Base-by-base conservation (phyloP, 495 filamentous ascomycete species). In the Geoglossum glabrum region DNA sequence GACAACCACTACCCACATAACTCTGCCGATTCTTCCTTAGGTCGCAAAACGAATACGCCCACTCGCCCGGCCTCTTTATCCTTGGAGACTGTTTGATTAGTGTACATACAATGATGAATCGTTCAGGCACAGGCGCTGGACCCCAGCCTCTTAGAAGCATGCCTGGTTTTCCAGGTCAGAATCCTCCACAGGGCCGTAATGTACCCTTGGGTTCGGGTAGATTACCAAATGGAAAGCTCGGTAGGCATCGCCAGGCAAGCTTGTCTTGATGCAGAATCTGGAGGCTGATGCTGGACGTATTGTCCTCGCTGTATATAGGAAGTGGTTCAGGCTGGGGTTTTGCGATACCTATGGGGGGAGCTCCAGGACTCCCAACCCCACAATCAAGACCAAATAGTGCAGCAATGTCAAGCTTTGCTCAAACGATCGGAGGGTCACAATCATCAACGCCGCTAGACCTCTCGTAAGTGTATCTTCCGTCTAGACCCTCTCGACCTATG, bases 351-450 rank as follows among this genome's bases (percentile, higher is more conserved):
- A 82, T 87, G 74, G 80, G 83, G 51, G 79, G 79, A 62, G 76
- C 79, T 61, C 73, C 77, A 56, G 76, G 76, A 56, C 69, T 82
- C 55, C 75, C 73, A 63, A 73, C 70, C 63, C 69, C 77, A 66
- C 80, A 79, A 71, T 69, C 83, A 71, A 71, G 82, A 72, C 69
- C 79, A 72, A 72, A 76, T 58, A 65, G 67, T 54, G 74, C 75
- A 68, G 71, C 72, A 7, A 74, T 81, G 65, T 74, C 77, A 31
- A 90, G 82, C 63, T 93, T 92, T 69, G 87, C 87, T 57, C 86
- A 90, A 67, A 87, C 83, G 64, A 74, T 92, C 62, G 80, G 80
- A 59, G 83, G 79, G 15, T 86, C 84, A 15, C 87, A 92, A 65
- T 77, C 85, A 52, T 73, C 79, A 45, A 81, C 85, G 51, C 79